phyloP scores from a whole-genome alignment of 768 basidiomycete species.

The Termitomyces sp. region DNA sequence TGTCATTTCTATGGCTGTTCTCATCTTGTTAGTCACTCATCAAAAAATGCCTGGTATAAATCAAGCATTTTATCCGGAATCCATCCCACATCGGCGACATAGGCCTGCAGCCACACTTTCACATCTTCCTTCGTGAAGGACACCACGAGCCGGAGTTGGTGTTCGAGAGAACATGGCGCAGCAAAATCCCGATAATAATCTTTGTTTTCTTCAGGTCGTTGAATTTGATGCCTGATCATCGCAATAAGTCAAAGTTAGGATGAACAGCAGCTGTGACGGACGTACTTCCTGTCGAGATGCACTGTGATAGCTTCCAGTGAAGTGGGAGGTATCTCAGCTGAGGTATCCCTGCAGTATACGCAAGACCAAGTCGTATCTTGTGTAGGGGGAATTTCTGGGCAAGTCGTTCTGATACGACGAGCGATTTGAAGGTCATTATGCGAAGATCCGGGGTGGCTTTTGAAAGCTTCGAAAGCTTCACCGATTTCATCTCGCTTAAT shows the following conservation, averaged over 20 bases:
- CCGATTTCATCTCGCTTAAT: constrained; percentile 1
- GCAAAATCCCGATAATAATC: constrained; percentile 30
- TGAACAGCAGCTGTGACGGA: not conserved
- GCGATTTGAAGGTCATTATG: not conserved
- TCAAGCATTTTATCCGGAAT: not conserved
- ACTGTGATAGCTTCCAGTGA: constrained; percentile 27
- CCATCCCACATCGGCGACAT: not conserved
- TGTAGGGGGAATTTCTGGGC: not conserved
- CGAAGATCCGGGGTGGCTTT: not conserved
- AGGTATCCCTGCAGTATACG: constrained; percentile 36
- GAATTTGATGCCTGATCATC: constrained; percentile 21
- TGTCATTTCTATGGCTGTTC: too few species aligned
- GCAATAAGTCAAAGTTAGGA: not conserved
- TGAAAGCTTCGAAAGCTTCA: constrained; percentile 5
- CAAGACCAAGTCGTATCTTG: constrained; percentile 29
- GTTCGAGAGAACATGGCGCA: constrained; percentile 12
- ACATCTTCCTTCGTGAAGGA: not conserved
- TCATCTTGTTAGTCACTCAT: not conserved
- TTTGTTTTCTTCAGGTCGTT: constrained; percentile 20
- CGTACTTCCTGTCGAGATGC: constrained; percentile 30
- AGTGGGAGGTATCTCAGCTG: constrained; percentile 29
- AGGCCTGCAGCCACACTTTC: not conserved
- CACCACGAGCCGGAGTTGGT: constrained; percentile 3
- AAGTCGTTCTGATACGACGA: not conserved
- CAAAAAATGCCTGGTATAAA: not conserved